Evolutionary conservation across 306 rosid genomes (phyloP).

Genomic region (Prunus campanulata): DNA sequence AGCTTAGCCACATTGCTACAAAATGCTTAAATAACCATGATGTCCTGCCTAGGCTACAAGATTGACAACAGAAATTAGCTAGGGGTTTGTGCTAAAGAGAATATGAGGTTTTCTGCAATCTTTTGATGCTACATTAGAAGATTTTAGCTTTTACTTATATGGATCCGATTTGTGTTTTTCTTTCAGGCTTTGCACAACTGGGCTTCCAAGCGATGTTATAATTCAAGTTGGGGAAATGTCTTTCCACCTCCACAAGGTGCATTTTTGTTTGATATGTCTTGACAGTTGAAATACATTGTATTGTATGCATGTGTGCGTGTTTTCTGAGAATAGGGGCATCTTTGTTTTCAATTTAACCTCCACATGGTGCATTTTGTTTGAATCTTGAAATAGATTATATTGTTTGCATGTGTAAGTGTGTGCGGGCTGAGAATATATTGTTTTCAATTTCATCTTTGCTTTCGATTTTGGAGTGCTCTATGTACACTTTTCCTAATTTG

Average conservation of each 20-base stretch:
- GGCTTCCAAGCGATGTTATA: slow-evolving; percentile 71
- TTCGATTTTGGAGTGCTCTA: not conserved
- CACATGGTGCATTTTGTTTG: slow-evolving; percentile 55
- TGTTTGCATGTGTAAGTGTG: not conserved
- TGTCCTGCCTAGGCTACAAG: not conserved
- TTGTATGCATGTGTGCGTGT: not conserved
- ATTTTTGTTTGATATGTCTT: not conserved
- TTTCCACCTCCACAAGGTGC: slow-evolving; percentile 80
- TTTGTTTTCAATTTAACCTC: slow-evolving; percentile 27
- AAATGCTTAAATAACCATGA: not conserved
- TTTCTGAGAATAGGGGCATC: not conserved
- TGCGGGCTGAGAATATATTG: too few relatives aligned
- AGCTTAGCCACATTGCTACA: not conserved
- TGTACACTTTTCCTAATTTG: not conserved
- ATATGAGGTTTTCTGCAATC: not conserved
- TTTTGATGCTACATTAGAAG: not conserved
- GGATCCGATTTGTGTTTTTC: slow-evolving; percentile 6
- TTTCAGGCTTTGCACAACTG: slow-evolving; percentile 72
- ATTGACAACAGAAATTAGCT: not conserved
- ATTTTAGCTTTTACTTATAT: not conserved
- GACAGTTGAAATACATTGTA: not conserved
- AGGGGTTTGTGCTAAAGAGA: not conserved
- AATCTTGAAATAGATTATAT: not conserved
- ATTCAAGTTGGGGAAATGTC: slow-evolving; percentile 65
- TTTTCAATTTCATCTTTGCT: not conserved